These are phyloP conservation scores for Salmacisia buchloeana DNA, from an alignment of 1,284 basidiomycete genomes.

Conservation along the genomic window DNA sequence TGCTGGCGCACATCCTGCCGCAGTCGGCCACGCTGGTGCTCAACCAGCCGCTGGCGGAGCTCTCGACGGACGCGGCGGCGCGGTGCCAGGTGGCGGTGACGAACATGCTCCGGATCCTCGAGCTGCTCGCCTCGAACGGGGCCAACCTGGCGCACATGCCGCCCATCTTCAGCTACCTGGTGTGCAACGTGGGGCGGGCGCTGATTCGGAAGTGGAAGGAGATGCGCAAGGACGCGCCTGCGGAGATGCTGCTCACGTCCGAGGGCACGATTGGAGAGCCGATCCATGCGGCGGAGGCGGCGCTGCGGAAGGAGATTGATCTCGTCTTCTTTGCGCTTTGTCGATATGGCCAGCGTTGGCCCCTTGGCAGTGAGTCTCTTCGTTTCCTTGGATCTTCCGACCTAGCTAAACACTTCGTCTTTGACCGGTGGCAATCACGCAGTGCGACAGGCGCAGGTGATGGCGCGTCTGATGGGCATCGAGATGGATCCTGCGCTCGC, in stretches of 20 bases:
- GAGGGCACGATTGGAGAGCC: background rate
- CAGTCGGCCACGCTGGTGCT: slow-evolving; percentile 5
- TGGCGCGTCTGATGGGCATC: slow-evolving; percentile 5
- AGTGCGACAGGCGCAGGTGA: slow-evolving; percentile 5
- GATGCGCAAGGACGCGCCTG: background rate
- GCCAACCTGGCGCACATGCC: background rate
- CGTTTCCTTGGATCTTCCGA: background rate
- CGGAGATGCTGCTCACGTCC: background rate
- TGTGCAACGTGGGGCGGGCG: slow-evolving; percentile 1
- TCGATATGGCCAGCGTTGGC: slow-evolving; percentile 12
- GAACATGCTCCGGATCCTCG: background rate
- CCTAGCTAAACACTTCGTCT: background rate
- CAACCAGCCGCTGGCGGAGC: background rate
- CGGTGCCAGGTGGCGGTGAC: background rate
- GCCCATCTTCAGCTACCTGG: slow-evolving; percentile 6
- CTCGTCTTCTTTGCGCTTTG: slow-evolving; percentile 14
- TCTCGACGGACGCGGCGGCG: background rate
- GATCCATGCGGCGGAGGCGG: slow-evolving; percentile 6
- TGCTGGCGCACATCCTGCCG: background rate
- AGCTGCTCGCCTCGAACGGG: background rate
- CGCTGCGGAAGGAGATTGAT: slow-evolving; percentile 13
- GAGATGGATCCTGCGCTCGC: slow-evolving; percentile 5
- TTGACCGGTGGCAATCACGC: background rate
- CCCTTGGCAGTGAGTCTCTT: slow-evolving; percentile 13
- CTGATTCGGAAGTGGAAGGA: slow-evolving; percentile 5